Evolutionary conservation across 2,329 filamentous ascomycete species (phyloP).

Genomic region (Botrytis hyacinthi): DNA sequence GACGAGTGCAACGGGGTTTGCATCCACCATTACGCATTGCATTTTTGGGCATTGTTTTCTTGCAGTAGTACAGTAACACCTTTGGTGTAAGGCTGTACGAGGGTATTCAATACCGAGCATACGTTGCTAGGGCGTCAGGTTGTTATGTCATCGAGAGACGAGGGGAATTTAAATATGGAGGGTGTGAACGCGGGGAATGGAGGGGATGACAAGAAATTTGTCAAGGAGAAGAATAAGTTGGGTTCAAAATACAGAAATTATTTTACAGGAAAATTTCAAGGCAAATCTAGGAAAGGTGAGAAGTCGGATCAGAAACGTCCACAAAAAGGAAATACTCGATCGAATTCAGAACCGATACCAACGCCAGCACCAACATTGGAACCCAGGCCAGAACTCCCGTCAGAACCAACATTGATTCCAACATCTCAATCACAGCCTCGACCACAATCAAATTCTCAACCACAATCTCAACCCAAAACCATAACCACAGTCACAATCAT

Average conservation of each 20-base stretch:
- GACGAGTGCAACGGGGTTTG: neutral
- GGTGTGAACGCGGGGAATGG: neutral
- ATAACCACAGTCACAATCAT: neutral
- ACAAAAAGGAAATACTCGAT: neutral
- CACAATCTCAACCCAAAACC: neutral
- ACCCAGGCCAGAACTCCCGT: neutral
- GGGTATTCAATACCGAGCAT: neutral
- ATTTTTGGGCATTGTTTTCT: neutral
- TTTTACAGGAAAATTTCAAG: neutral
- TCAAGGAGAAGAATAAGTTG: neutral
- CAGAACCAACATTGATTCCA: neutral
- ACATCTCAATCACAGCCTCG: neutral
- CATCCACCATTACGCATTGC: neutral
- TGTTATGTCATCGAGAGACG: neutral
- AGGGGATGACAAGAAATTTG: neutral
- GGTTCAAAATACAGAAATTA: conserved; percentile 2
- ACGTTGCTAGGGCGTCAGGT: neutral
- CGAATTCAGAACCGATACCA: neutral
- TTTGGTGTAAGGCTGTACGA: neutral
- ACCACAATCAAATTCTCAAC: neutral
- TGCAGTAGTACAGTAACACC: neutral
- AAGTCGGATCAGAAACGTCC: neutral
- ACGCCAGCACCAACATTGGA: neutral
- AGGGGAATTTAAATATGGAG: neutral
- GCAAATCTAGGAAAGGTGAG: neutral